A percentile compares a stretch with the other conserved stretches of the same genome.
phyloP scores from a whole-genome alignment of 331 rosid genomes.

The Malus hybrid region DNA sequence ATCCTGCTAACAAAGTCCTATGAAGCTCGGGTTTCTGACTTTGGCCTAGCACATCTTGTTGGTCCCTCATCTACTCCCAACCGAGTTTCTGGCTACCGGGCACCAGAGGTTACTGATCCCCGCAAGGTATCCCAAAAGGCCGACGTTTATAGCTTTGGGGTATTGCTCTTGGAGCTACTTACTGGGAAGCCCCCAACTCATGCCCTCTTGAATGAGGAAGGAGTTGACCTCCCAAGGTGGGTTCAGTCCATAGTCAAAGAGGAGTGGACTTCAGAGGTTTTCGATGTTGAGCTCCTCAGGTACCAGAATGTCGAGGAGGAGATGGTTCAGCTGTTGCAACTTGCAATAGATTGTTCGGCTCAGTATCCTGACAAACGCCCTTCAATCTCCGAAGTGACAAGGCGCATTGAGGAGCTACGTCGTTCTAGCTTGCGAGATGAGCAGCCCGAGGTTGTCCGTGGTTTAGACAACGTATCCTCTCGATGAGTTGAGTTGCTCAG shows the following conservation, averaged over 20 bases:
- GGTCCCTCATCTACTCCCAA: constrained; percentile 81
- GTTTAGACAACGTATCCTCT: constrained; percentile 27
- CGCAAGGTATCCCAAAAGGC: constrained; percentile 90
- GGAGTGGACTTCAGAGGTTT: constrained; percentile 92
- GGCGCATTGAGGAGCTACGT: constrained; percentile 59
- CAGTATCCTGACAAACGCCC: constrained; percentile 87
- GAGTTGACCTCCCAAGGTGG: constrained; percentile 96
- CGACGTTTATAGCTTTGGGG: constrained; percentile 86
- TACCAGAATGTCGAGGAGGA: constrained; percentile 78
- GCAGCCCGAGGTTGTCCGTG: constrained; percentile 44
- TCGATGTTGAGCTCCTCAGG: constrained; percentile 83
- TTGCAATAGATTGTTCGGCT: constrained; percentile 88
- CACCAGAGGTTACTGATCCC: constrained; percentile 92
- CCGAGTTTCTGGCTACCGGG: constrained; percentile 82
- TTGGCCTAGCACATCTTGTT: constrained; percentile 81
- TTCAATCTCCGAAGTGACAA: constrained; percentile 58
- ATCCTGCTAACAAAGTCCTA: constrained; percentile 71
- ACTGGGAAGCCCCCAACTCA: constrained; percentile 95
- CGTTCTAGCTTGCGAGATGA: constrained; percentile 38
- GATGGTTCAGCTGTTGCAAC: constrained; percentile 92
- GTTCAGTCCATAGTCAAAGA: constrained; percentile 89
- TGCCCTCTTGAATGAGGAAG: constrained; percentile 77
- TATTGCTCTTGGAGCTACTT: constrained; percentile 77
- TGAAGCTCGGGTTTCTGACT: constrained; percentile 79
- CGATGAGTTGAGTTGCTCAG: constrained; percentile 29